Evolutionary conservation across 345 rosid species (phyloP).

Genomic region (Eucalyptus guilfoylei): DNA sequence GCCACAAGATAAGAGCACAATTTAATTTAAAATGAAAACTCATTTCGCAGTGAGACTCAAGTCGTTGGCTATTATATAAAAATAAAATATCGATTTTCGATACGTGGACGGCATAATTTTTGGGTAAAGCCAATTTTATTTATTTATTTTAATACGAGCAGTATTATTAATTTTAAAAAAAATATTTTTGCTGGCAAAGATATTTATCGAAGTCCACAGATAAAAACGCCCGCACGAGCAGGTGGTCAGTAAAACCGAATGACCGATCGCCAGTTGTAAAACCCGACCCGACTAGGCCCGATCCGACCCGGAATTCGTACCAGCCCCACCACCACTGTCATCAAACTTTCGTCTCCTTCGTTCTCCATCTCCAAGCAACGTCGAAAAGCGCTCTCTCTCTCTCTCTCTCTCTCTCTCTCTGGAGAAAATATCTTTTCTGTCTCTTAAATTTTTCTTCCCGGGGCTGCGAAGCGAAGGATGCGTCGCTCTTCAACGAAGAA

Average conservation of each 20-base stretch:
- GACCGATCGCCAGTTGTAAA: not conserved
- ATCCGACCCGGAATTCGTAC: not conserved
- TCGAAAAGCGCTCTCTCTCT: not conserved
- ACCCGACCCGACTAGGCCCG: not conserved
- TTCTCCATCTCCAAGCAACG: not conserved
- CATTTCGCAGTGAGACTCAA: not conserved
- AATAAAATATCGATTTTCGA: not conserved
- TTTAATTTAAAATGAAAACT: too few relatives aligned
- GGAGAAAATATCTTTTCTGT: not conserved
- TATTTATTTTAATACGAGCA: not conserved
- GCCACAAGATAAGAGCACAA: not conserved
- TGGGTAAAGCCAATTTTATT: not conserved
- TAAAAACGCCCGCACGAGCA: not conserved
- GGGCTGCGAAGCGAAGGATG: constrained; percentile 34
- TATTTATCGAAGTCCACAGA: not conserved
- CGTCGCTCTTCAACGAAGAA: constrained; percentile 79
- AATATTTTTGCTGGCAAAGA: not conserved
- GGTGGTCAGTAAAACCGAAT: not conserved
- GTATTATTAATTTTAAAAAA: not conserved
- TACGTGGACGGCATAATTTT: not conserved
- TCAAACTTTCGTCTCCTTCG: not conserved
- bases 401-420: not conserved
- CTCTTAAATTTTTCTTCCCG: not conserved
- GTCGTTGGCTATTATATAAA: not conserved
- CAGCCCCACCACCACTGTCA: not conserved